phyloP scores from a whole-genome alignment of 352 stramenopile species.

The Globisporangium spiculum region DNA sequence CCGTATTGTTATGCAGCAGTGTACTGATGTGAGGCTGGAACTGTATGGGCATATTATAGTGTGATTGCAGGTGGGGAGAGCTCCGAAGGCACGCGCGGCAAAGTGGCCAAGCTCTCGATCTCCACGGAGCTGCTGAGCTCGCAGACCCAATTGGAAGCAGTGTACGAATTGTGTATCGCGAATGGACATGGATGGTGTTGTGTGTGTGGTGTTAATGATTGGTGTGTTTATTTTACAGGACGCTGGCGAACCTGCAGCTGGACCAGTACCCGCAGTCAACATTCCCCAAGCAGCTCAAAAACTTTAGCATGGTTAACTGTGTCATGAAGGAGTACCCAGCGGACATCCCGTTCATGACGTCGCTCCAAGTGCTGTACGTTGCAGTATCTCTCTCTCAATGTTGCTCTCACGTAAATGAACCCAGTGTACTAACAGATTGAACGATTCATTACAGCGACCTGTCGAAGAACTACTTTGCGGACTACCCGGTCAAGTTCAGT shows the following conservation, averaged over 20 bases:
- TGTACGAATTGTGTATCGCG: slow-evolving; percentile 30
- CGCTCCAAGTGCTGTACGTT: slow-evolving; percentile 52
- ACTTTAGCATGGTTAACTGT: slow-evolving; percentile 64
- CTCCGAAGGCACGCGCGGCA: slow-evolving; percentile 35
- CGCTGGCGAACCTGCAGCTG: slow-evolving; percentile 53
- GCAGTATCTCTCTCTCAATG: neutral
- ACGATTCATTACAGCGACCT: slow-evolving; percentile 32
- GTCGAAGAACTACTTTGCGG: slow-evolving; percentile 47
- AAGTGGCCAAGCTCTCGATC: slow-evolving; percentile 41
- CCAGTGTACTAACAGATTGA: neutral
- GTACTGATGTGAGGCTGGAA: neutral
- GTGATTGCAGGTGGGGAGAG: slow-evolving; percentile 49
- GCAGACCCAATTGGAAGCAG: slow-evolving; percentile 33
- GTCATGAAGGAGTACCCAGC: slow-evolving; percentile 46
- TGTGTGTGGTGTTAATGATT: neutral
- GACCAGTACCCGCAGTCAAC: slow-evolving; percentile 40
- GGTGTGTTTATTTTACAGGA: slow-evolving; percentile 27
- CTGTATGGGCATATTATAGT: slow-evolving; percentile 17
- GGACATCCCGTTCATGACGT: slow-evolving; percentile 47
- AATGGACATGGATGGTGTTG: neutral
- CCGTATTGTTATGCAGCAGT: neutral
- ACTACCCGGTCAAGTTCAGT: slow-evolving; percentile 52
- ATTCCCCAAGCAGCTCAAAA: slow-evolving; percentile 43
- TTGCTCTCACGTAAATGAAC: neutral
- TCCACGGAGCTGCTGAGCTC: slow-evolving; percentile 27